A percentile compares a stretch with the other conserved stretches of the same genome.
Evolutionary conservation across 331 rosid species (phyloP).

Genomic region (Saraca asoca): DNA sequence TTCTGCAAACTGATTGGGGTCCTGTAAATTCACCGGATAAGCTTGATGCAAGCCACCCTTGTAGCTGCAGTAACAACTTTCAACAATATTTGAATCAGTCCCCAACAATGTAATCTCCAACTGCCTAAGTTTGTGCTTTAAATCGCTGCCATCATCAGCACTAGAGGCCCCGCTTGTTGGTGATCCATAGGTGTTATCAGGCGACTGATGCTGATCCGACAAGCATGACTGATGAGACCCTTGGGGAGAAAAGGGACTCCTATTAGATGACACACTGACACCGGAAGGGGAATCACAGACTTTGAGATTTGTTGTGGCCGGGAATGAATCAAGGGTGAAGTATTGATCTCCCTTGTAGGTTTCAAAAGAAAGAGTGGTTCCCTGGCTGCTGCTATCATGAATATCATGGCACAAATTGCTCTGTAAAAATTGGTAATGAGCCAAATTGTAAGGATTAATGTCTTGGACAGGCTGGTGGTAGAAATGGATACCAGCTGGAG

Average conservation of each 20-base stretch:
- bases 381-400: constrained; percentile 51
- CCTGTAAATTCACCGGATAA: constrained; percentile 30
- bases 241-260: constrained; percentile 71
- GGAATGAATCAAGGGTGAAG: constrained; percentile 71
- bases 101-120: constrained; percentile 69
- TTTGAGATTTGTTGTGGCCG: constrained; percentile 35
- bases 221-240: constrained; percentile 55
- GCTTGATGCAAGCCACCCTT: constrained; percentile 39
- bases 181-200: constrained; percentile 64
- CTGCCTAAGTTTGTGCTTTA: constrained; percentile 61
- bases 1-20: constrained; percentile 43
- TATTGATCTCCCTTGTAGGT: constrained; percentile 44
- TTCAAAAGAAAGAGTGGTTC: constrained; percentile 52
- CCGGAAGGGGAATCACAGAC: constrained; percentile 69
- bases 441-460: constrained; percentile 35
- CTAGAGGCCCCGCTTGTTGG: constrained; percentile 72
- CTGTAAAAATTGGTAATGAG: constrained; percentile 51
- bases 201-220: constrained; percentile 69
- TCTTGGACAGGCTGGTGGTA: constrained; percentile 56
- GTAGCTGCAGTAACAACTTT: constrained; percentile 50
- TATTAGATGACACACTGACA: constrained; percentile 59
- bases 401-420: constrained; percentile 44
- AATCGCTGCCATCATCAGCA: constrained; percentile 50
- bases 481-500: constrained; percentile 43
- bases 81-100: constrained; percentile 59